Conservation (phyloP, 1,139 yeast genomes). For the Zygosaccharomyces pseudobailii region DNA sequence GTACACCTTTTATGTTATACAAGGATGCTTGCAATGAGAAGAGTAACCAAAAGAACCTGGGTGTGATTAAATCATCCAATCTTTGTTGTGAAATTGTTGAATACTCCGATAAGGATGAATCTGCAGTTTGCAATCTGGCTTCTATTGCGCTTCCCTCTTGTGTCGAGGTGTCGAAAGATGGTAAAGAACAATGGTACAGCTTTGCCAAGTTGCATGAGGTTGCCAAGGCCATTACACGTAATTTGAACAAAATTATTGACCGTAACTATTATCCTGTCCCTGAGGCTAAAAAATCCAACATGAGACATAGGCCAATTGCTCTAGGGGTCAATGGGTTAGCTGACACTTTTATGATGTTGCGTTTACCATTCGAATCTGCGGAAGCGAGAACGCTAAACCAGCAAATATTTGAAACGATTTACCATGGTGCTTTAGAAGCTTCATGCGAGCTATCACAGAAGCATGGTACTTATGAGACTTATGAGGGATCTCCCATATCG, state of each 20-base stretch:
- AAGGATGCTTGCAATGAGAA: constrained; percentile 83
- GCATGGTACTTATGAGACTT: constrained; percentile 64
- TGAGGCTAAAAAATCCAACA: constrained; percentile 63
- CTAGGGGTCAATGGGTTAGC: constrained; percentile 90
- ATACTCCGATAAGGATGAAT: constrained; percentile 81
- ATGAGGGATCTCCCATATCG: constrained; percentile 78
- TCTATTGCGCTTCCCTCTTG: constrained; percentile 79
- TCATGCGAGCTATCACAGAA: constrained; percentile 67
- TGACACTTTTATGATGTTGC: constrained; percentile 70
- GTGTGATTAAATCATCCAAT: constrained; percentile 82
- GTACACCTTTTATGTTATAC: constrained; percentile 87
- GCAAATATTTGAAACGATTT: constrained; percentile 84
- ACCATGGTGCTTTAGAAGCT: constrained; percentile 80
- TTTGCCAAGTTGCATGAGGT: constrained; percentile 67
- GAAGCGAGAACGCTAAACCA: constrained; percentile 67
- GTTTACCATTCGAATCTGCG: constrained; percentile 74
- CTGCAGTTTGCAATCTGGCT: constrained; percentile 88
- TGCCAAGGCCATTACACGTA: constrained; percentile 67
- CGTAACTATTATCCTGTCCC: constrained; percentile 73
- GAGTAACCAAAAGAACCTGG: constrained; percentile 81
- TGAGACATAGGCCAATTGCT: constrained; percentile 80
- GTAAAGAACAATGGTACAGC: constrained; percentile 54
- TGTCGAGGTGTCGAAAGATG: constrained; percentile 41
- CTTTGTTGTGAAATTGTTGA: constrained; percentile 89
- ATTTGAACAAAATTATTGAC: constrained; percentile 74